A percentile compares a stretch with the other conserved stretches of the same genome.
These are phyloP conservation scores for Stentor roeselii DNA, from an alignment of 73 alveolate species.

Conservation along the genomic window DNA sequence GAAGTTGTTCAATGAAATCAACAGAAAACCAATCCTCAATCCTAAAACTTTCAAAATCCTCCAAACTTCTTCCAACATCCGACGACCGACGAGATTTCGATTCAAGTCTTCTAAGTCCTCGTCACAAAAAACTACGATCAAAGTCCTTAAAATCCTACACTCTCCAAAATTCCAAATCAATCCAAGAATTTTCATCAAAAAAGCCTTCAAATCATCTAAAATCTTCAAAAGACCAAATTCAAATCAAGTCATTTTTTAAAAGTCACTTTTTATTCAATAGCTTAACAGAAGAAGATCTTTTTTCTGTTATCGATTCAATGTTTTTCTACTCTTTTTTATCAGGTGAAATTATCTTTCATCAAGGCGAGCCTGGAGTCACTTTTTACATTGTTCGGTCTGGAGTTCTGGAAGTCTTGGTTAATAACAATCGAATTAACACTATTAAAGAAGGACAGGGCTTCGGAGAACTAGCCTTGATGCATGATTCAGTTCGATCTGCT, in stretches of 20 bases:
- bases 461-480: constrained; percentile 32
- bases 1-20: no score
- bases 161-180: no score
- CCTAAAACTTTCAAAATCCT: no score
- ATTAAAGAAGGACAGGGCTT: not conserved
- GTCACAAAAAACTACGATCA: no score
- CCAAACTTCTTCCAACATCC: no score
- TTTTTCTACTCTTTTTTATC: not conserved
- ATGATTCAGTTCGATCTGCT: not conserved
- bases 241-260: not conserved
- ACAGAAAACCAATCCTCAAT: no score
- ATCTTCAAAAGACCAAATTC: not conserved
- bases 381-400: constrained; percentile 3
- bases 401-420: not conserved
- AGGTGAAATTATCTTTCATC: constrained; percentile 2
- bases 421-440: not conserved
- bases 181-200: no score
- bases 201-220: no score
- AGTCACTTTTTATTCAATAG: not conserved
- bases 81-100: no score
- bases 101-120: no score
- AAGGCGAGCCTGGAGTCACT: constrained; percentile 1
- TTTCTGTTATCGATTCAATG: not conserved
- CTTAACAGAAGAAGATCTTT: not conserved
- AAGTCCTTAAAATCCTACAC: no score